phyloP scores from a whole-genome alignment of 2,329 filamentous ascomycete genomes.

The Davidsoniella australis region DNA sequence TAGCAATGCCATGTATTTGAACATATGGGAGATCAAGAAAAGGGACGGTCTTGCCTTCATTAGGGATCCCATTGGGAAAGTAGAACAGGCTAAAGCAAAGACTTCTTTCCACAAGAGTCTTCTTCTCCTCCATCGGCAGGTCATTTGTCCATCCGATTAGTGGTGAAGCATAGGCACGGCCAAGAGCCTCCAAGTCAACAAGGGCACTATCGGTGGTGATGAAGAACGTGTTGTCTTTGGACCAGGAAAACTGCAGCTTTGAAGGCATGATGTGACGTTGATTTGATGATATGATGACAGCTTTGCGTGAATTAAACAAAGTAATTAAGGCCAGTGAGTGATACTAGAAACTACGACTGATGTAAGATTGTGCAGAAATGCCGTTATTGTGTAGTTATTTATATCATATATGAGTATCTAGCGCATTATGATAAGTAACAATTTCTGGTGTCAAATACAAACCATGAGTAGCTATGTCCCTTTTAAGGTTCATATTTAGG shows the following conservation, averaged over 20 bases:
- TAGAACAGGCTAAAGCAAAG: constrained; percentile 43
- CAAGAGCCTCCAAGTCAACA: constrained; percentile 36
- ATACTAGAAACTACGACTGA: no score
- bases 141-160: constrained; percentile 43
- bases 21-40: no score
- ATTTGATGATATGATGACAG: neutral
- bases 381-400: no score
- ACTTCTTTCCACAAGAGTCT: constrained; percentile 37
- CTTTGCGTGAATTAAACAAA: no score
- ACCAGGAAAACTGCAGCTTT: constrained; percentile 23
- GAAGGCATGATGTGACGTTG: neutral
- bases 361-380: no score
- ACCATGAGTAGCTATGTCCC: no score
- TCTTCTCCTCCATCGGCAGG: constrained; percentile 30
- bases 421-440: no score
- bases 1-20: no score
- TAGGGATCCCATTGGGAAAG: constrained; percentile 20
- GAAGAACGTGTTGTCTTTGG: constrained; percentile 32
- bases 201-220: constrained; percentile 43
- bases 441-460: no score
- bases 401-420: no score
- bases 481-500: no score
- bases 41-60: neutral
- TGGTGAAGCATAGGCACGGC: constrained; percentile 37
- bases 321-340: no score